These are phyloP conservation scores for Tulasnella sp. DNA, from an alignment of 768 basidiomycete species.

Conservation along the genomic window DNA sequence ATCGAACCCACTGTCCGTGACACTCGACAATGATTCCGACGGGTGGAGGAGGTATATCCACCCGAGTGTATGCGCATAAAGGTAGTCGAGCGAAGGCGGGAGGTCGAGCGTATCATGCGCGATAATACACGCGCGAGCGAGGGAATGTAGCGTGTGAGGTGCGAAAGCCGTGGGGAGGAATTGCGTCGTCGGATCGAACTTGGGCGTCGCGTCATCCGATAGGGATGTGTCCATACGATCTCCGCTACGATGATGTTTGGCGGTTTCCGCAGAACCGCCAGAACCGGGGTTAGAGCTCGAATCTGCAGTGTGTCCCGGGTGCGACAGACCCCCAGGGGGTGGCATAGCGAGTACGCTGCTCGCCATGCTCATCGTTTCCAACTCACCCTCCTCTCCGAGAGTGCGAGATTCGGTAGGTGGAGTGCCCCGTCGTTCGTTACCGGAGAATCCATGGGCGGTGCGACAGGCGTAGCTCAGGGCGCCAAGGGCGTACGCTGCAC, in stretches of 20 bases:
- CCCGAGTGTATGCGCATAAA: not conserved
- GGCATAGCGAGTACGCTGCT: conserved; percentile 3
- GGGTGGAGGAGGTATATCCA: conserved; percentile 14
- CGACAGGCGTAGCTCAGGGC: conserved; percentile 23
- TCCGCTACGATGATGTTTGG: not conserved
- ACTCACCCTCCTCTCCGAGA: conserved; percentile 24
- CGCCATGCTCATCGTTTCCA: conserved; percentile 13
- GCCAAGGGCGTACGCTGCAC: conserved; percentile 49
- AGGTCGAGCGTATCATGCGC: not conserved
- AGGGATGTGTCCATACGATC: not conserved
- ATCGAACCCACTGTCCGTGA: conserved; percentile 21
- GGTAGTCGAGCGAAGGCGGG: conserved; percentile 4
- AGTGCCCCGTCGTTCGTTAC: conserved; percentile 19
- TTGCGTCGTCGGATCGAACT: not conserved
- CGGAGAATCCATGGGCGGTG: conserved; percentile 10
- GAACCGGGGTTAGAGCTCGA: not conserved
- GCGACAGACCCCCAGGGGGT: not conserved
- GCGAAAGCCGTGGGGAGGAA: not conserved
- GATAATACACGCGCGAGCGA: not conserved
- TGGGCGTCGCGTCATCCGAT: not conserved
- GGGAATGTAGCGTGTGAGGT: not conserved
- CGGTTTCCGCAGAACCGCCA: not conserved
- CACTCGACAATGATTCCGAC: conserved; percentile 11
- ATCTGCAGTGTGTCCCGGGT: not conserved
- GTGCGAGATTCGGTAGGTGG: conserved; percentile 23